Evolutionary conservation across 257 asterid species (phyloP), one percentile per base, ranked within the genome.

Genomic region (Nyctanthes arbortristis): DNA sequence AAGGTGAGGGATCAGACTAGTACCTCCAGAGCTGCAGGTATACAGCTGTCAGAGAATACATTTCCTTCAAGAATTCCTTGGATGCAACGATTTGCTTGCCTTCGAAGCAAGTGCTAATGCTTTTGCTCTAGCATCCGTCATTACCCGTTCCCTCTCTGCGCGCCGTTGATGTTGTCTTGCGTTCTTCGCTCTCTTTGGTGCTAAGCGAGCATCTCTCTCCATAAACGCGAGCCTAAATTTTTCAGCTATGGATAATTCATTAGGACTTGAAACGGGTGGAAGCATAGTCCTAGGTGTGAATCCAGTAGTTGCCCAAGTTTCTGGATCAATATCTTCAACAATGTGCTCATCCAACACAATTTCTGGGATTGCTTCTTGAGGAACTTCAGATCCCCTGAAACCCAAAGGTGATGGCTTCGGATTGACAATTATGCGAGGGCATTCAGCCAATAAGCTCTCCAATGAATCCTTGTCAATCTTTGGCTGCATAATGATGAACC

Each of bases 141-240:
- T 87, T 13, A 89, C 81, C 83, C 88, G 67, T 66, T 91, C 92
- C 86, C 83, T 89, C 77, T 83, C 92, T 14, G 97, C 95, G 31
- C 99, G 96, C 40, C 97, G 77, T 66, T 88, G 93, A 70, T 76
- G 95, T 68, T 93, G 99, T 84, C 99, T 84, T 3, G 92, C 94
- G 22, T 93, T 93, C 79, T 93, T 93, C 3, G 99, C 99, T 34
- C 99, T 87, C 82, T 93, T 93, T 52, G 99, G 96, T 4, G 99
- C 99, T 72, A 93, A 76, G 43, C 96, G 91, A 16, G 76, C 88
- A 66, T 93, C 99, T 75, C 99, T 91, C 75, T 91, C 99, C 16
- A 83, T 27, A 74, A 87, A 93, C 2, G 99, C 99, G 63, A 87
- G 86, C 85, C 97, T 84, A 73, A 93, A 93, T 58, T 92, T 91